These are phyloP conservation scores for Nigrospora osmanthi DNA, from an alignment of 2,329 filamentous ascomycete species.

Conservation along the genomic window DNA sequence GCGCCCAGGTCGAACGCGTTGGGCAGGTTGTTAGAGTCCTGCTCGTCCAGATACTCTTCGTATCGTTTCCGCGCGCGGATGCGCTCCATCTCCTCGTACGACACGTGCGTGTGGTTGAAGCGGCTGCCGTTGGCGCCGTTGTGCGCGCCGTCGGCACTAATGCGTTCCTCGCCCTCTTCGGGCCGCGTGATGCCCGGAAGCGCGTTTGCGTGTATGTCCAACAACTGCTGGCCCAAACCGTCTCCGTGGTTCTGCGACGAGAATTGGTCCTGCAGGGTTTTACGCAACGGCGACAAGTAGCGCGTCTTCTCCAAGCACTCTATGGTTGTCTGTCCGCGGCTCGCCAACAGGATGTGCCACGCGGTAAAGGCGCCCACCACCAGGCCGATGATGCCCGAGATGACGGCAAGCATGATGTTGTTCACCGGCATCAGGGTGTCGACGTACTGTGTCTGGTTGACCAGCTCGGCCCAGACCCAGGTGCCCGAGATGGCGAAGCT, in stretches of 20 bases:
- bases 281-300: slow-evolving; percentile 75
- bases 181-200: slow-evolving; percentile 72
- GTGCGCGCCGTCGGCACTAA: slow-evolving; percentile 20
- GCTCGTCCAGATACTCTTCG: slow-evolving; percentile 77
- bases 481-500: slow-evolving; percentile 67
- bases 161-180: slow-evolving; percentile 67
- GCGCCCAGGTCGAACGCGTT: slow-evolving; percentile 90
- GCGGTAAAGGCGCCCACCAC: slow-evolving; percentile 82
- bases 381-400: slow-evolving; percentile 84
- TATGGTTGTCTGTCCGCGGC: slow-evolving; percentile 82
- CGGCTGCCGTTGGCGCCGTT: slow-evolving; percentile 1
- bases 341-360: slow-evolving; percentile 83
- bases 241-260: slow-evolving; percentile 45
- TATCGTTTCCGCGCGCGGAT: slow-evolving; percentile 47
- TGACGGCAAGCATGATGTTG: slow-evolving; percentile 78
- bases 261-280: slow-evolving; percentile 59
- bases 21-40: slow-evolving; percentile 79
- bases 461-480: slow-evolving; percentile 82
- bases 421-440: slow-evolving; percentile 82
- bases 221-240: slow-evolving; percentile 58
- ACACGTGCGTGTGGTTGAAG: slow-evolving; percentile 32
- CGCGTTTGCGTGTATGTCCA: slow-evolving; percentile 75
- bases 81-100: slow-evolving; percentile 48
- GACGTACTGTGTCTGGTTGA: slow-evolving; percentile 61
- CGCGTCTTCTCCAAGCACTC: slow-evolving; percentile 94